A percentile compares a stretch with the other conserved stretches of the same genome.
Evolutionary conservation across 768 basidiomycete species (phyloP).

Genomic region (Hygrocybe punicea): DNA sequence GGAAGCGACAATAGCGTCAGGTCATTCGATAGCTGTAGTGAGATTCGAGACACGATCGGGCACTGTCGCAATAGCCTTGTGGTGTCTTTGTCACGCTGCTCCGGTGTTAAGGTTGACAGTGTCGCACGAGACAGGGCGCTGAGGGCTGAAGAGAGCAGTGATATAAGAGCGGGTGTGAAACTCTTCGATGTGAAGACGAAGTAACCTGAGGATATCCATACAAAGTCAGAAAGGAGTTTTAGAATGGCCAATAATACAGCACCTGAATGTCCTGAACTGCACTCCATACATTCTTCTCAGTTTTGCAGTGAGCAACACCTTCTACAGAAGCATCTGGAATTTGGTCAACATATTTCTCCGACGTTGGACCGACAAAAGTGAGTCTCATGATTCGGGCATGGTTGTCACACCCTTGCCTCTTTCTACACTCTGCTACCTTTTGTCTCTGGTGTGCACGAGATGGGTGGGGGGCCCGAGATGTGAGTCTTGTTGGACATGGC

Average conservation of each 20-base stretch:
- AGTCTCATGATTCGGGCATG: slow-evolving; percentile 83
- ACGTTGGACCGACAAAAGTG: too few species aligned
- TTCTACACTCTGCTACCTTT: too few species aligned
- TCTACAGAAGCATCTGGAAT: slow-evolving; percentile 84
- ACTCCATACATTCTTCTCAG: slow-evolving; percentile 87
- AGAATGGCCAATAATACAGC: slow-evolving; percentile 14
- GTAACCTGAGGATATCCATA: slow-evolving; percentile 57
- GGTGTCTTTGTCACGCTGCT: slow-evolving; percentile 88
- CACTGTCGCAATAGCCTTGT: slow-evolving; percentile 76
- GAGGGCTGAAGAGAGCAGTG: slow-evolving; percentile 55
- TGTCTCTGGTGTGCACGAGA: too few species aligned
- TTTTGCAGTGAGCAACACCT: slow-evolving; percentile 82
- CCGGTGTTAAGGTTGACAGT: slow-evolving; percentile 56
- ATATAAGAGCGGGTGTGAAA: slow-evolving; percentile 72
- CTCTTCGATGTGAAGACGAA: slow-evolving; percentile 75
- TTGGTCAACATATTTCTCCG: slow-evolving; percentile 97
- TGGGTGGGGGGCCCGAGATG: too few species aligned
- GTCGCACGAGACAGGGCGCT: slow-evolving; percentile 56
- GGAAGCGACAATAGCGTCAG: slow-evolving; percentile 84
- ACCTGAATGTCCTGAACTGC: slow-evolving; percentile 98
- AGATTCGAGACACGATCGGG: slow-evolving; percentile 36
- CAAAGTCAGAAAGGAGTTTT: slow-evolving; percentile 4
- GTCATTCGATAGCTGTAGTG: slow-evolving; percentile 76
- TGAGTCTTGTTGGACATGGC: too few species aligned
- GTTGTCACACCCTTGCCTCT: too few species aligned